A percentile compares a stretch with the other conserved stretches of the same genome.
Conservation (phyloP, 257 asterid species). For the Solanum lignicaule region DNA sequence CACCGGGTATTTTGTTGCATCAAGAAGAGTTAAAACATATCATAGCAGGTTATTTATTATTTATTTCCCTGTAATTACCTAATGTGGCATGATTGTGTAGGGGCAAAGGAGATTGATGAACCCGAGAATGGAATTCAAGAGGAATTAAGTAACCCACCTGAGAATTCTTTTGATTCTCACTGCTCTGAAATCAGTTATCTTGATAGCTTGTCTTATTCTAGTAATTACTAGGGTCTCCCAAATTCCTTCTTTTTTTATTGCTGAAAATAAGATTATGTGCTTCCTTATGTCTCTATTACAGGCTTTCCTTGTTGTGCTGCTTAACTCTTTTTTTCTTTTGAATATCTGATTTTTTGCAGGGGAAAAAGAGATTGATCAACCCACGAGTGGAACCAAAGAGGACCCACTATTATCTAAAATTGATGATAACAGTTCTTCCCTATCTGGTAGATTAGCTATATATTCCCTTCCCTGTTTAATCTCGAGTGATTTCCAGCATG, state of each 20-base stretch:
- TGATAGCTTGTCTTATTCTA: slow-evolving; percentile 32
- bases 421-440: background rate
- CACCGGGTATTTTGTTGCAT: background rate
- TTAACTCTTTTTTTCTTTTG: background rate
- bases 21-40: background rate
- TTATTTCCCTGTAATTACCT: background rate
- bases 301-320: background rate
- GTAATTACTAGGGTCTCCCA: slow-evolving; percentile 20
- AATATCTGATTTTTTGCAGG: background rate
- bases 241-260: background rate
- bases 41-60: background rate
- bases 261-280: background rate
- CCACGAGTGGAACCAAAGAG: background rate
- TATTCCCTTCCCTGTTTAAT: background rate
- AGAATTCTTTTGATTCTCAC: background rate
- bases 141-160: background rate
- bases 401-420: background rate
- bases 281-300: background rate
- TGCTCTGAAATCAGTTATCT: slow-evolving; percentile 18
- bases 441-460: background rate
- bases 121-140: background rate
- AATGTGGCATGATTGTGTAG: background rate
- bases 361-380: background rate
- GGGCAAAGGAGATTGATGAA: background rate
- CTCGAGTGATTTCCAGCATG: background rate